Evolutionary conservation across 2,329 filamentous ascomycete genomes (phyloP), one percentile per base, ranked within the genome.

Genomic region (Apiospora saccharicola): DNA sequence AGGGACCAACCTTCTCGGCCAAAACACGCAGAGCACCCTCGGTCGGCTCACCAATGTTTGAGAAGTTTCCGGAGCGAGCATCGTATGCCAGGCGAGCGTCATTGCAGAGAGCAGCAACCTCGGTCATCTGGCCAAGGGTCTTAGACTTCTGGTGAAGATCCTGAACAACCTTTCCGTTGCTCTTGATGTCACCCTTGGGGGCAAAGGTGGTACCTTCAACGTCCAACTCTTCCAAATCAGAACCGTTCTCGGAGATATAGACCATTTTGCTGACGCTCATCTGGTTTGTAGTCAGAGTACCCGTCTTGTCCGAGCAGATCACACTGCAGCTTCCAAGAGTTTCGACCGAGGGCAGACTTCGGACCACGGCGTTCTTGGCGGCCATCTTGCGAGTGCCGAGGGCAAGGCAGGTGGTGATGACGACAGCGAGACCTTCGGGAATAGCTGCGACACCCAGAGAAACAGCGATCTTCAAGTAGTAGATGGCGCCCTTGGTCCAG

Each of bases 291-390:
- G 96, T 99, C 81, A 99, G 85, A 68, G 96, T 99, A 77, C 96
- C 97, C 6, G 96, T 99, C 88, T 99, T 99, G 87, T 99, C 96
- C 4, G 97, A 99, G 87, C 97, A 99, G 81, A 99, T 98, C 72
- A 99, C 95, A 80, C 96, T 99, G 90, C 96, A 99, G 88, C 96
- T 99, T 81, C 96, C 96, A 70, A 99, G 89, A 16, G 96, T 99
- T 85, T 99, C 96, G 70, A 99, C 96, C 1, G 96, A 99, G 26
- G 96, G 96, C 78, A 99, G 86, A 81, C 95, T 98, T 83, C 97
- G 91, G 72, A 99, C 97, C 49, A 99, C 95, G 10, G 96, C 96
- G 80, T 98, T 98, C 87, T 98, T 98, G 73, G 95, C 94, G 26
- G 96, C 97, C 97, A 99, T 99, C 85, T 98, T 98, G 76, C 96